Evolutionary conservation across 495 filamentous ascomycete species (phyloP).

Genomic region (Aspergillus haitiensis): DNA sequence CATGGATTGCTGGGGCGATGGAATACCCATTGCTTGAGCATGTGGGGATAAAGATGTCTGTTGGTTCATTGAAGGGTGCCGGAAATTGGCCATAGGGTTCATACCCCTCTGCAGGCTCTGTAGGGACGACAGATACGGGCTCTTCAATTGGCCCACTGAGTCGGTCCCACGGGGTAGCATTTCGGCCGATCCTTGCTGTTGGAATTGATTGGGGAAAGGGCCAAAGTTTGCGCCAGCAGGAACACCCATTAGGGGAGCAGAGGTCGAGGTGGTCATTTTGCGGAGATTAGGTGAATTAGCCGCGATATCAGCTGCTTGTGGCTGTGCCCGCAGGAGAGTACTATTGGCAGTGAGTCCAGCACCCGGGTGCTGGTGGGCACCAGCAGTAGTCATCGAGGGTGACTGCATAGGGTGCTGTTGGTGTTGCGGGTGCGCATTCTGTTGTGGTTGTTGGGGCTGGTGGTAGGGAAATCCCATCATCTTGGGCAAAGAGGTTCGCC

Average conservation of each 20-base stretch:
- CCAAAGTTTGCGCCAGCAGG: conserved; percentile 33
- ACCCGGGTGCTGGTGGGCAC: conserved; percentile 34
- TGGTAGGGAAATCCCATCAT: conserved; percentile 39
- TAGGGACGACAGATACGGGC: conserved; percentile 27
- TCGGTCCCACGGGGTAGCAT: conserved; percentile 37
- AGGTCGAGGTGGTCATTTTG: conserved; percentile 40
- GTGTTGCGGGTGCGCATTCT: conserved; percentile 31
- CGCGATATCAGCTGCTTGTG: conserved; percentile 31
- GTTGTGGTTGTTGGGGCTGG: conserved; percentile 31
- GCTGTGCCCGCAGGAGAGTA: conserved; percentile 29
- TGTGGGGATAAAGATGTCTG: conserved; percentile 33
- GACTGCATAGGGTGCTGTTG: conserved; percentile 34
- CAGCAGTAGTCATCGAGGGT: conserved; percentile 33
- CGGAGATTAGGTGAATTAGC: conserved; percentile 40
- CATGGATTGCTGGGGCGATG: conserved; percentile 42
- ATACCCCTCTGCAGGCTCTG: conserved; percentile 40
- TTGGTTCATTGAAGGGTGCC: conserved; percentile 34
- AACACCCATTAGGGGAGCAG: conserved; percentile 38
- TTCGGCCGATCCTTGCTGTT: conserved; percentile 36
- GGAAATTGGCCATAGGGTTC: conserved; percentile 38
- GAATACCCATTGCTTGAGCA: conserved; percentile 33
- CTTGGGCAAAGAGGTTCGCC: conserved; percentile 13
- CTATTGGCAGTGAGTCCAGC: conserved; percentile 31
- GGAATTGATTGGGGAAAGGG: conserved; percentile 38
- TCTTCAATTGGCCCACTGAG: conserved; percentile 31